Evolutionary conservation across 1,284 basidiomycete genomes (phyloP).

Genomic region (Ustilago bromivora): DNA sequence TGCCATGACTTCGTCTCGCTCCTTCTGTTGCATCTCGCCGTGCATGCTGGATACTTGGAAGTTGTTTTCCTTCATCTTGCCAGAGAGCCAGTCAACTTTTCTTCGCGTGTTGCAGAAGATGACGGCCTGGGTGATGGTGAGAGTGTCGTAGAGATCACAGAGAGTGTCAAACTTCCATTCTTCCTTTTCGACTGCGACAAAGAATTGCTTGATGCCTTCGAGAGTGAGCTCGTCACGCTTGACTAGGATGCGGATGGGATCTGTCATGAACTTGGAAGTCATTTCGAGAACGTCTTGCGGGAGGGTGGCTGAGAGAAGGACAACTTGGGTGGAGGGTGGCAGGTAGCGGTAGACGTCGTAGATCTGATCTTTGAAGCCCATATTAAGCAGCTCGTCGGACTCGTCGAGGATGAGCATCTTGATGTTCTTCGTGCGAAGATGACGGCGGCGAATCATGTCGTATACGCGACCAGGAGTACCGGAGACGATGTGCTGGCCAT

Average conservation of each 20-base stretch:
- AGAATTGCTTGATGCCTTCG: constrained; percentile 99
- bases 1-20: constrained; percentile 97
- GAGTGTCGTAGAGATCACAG: constrained; percentile 94
- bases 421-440: constrained; percentile 95
- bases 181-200: constrained; percentile 99
- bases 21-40: constrained; percentile 98
- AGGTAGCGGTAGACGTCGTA: constrained; percentile 99
- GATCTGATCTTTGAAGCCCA: constrained; percentile 99
- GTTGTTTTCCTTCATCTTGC: constrained; percentile 87
- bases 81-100: constrained; percentile 99
- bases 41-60: constrained; percentile 73
- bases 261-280: constrained; percentile 99
- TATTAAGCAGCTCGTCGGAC: constrained; percentile 95
- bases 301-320: constrained; percentile 92
- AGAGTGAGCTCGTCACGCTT: constrained; percentile 99
- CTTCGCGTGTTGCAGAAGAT: constrained; percentile 99
- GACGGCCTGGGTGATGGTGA: constrained; percentile 99
- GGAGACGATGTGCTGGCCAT: constrained; percentile 96
- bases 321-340: constrained; percentile 97
- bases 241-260: constrained; percentile 97
- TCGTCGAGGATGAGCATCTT: constrained; percentile 99
- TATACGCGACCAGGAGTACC: constrained; percentile 98
- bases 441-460: constrained; percentile 97
- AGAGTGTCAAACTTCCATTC: constrained; percentile 99
- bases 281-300: constrained; percentile 99